phyloP scores from a whole-genome alignment of 805 yeast genomes.

The Millerozyma acaciae region DNA sequence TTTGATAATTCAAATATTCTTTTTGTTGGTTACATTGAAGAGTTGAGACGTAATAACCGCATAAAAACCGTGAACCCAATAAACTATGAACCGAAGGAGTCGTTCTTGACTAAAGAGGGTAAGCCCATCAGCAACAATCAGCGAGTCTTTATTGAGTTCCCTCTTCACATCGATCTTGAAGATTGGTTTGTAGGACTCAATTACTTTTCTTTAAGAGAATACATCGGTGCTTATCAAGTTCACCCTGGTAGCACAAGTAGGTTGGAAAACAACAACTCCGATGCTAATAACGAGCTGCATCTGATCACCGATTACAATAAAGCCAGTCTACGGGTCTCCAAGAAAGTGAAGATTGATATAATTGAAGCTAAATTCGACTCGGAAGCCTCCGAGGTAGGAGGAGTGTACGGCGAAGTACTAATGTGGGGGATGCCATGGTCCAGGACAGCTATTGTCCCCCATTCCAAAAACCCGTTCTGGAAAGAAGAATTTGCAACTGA shows the following conservation, averaged over 20 bases:
- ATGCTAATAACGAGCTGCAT: background rate
- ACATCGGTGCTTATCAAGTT: conserved; percentile 29
- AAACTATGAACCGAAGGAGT: conserved; percentile 18
- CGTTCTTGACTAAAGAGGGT: conserved; percentile 33
- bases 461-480: conserved; percentile 66
- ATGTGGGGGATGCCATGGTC: conserved; percentile 78
- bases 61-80: conserved; percentile 25
- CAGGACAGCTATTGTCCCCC: conserved; percentile 61
- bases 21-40: conserved; percentile 54
- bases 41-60: conserved; percentile 45
- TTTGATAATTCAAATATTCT: conserved; percentile 56
- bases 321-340: conserved; percentile 50
- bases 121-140: conserved; percentile 28
- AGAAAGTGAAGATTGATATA: conserved; percentile 52
- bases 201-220: conserved; percentile 61
- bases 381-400: conserved; percentile 12
- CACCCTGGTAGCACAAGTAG: conserved; percentile 6
- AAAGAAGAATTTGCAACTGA: conserved; percentile 70
- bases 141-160: conserved; percentile 57
- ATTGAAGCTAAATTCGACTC: conserved; percentile 58
- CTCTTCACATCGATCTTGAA: conserved; percentile 64
- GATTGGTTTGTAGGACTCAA: conserved; percentile 72
- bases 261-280: background rate
- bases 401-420: conserved; percentile 63
- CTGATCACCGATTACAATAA: conserved; percentile 14